Percentiles rank a stretch among this genome's conserved stretches.
phyloP scores from a whole-genome alignment of 2,329 filamentous ascomycete species.

The Colletotrichum nymphaeae region DNA sequence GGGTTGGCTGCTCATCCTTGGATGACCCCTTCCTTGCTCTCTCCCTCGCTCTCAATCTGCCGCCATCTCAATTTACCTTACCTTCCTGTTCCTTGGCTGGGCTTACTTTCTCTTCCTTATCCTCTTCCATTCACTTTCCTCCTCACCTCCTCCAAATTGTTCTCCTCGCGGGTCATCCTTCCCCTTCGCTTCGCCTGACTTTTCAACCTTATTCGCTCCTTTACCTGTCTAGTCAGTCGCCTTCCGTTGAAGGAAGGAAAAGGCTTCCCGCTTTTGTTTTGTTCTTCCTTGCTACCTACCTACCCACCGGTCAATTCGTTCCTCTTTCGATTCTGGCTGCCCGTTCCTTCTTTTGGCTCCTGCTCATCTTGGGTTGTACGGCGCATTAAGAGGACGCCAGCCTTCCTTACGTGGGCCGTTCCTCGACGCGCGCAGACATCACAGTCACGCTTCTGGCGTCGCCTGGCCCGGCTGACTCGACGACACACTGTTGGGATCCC shows the following conservation, averaged over 20 bases:
- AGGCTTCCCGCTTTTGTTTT: background rate
- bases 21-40: conserved; percentile 25
- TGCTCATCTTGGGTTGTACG: background rate
- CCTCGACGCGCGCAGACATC: background rate
- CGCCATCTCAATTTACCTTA: background rate
- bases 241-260: background rate
- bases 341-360: background rate
- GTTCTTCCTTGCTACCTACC: background rate
- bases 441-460: background rate
- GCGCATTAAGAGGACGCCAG: background rate
- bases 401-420: background rate
- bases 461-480: background rate
- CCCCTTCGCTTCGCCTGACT: conserved; percentile 2
- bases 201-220: conserved; percentile 11
- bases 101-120: background rate
- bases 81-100: background rate
- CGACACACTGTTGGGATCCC: background rate
- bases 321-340: background rate
- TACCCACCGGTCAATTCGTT: background rate
- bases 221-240: conserved; percentile 10
- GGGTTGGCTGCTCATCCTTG: conserved; percentile 13
- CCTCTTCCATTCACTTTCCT: background rate
- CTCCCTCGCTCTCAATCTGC: background rate
- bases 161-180: background rate
- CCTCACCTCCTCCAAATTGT: background rate